Base-by-base conservation (phyloP, 2,329 filamentous ascomycete genomes). In the Balansia obtecta region DNA sequence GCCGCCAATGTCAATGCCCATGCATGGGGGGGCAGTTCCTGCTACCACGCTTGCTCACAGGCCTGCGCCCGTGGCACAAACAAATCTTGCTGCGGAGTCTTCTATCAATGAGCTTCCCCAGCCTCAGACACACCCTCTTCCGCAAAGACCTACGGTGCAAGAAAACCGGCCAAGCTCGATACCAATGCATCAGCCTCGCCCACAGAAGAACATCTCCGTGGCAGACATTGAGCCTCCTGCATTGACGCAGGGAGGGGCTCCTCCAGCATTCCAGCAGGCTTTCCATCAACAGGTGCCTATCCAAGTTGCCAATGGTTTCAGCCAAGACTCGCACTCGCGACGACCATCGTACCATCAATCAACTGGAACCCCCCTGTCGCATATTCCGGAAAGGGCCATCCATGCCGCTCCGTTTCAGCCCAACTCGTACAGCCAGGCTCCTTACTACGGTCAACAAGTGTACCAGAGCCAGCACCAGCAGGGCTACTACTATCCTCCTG, bases 201-300 rank as follows among this genome's bases (percentile, higher is more conserved):
- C 93, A 9, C 90, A 97, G 66, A 97, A 97, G 73, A 77, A 89
- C 6, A 88, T 97, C 33, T 96, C 90, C 10, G 82, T 97, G 52
- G 87, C 88, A 51, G 89, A 88, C 60, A 95, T 97, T 58, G 93
- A 97, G 66, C 86, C 86, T 8, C 88, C 90, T 4, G 82, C 79
- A 5, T 75, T 70, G 58, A 63, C 67, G 48, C 72, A 72, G 59
- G 74, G 57, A 70, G 42, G 22, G 20, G 46, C 39, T n/a, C 81
- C 68, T 40, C 87, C 88, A 60, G 86, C 88, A 0, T 95, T 95
- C 60, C 85, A 91, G 59, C 87, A 90, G 62, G 87, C 90, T 0
- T 96, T 97, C 73, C 89, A 95, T 58, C 90, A 95, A 60, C 90
- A 96, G 66, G 82, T 95, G n/a, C 91, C 90, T 2, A 68, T 83